Evolutionary conservation across 225 moss, liverwort and hornwort genomes (phyloP).

Genomic region (Straminergon stramineum): DNA sequence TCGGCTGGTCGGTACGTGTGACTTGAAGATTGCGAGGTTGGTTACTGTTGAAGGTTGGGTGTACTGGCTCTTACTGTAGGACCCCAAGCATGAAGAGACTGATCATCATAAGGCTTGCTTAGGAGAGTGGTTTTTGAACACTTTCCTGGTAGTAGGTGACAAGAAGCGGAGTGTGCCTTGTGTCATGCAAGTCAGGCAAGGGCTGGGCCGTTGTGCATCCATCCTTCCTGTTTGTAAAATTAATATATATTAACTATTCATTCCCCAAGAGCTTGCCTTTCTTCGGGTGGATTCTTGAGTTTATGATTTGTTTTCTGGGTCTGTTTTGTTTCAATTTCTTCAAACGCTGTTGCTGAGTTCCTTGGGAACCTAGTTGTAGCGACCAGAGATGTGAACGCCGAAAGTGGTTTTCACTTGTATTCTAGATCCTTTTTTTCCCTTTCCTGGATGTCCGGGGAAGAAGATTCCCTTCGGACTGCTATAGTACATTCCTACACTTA

Average conservation of each 20-base stretch:
- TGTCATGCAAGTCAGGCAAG: conserved; percentile 11
- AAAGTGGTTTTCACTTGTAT: too few species aligned
- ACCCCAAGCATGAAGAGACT: not conserved
- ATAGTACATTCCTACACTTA: not conserved
- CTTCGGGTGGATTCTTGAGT: not conserved
- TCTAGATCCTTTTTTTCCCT: not conserved
- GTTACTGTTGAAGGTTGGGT: not conserved
- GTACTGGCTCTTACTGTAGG: not conserved
- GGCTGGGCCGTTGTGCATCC: not conserved
- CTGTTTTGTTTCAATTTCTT: not conserved
- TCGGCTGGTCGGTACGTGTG: not conserved
- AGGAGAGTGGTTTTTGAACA: not conserved
- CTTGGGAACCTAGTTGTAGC: not conserved
- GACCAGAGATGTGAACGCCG: not conserved
- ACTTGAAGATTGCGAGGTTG: not conserved
- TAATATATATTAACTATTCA: not conserved
- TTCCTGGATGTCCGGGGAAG: too few species aligned
- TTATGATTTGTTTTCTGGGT: not conserved
- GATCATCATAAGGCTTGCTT: not conserved
- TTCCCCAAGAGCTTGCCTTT: not conserved
- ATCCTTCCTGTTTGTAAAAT: conserved; percentile 18
- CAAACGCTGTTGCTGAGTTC: not conserved
- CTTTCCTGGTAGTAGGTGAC: not conserved
- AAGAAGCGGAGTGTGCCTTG: not conserved
- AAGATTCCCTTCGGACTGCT: not conserved